These are phyloP conservation scores for Hemileccinum rubropunctum DNA, from an alignment of 768 basidiomycete species.

Conservation along the genomic window DNA sequence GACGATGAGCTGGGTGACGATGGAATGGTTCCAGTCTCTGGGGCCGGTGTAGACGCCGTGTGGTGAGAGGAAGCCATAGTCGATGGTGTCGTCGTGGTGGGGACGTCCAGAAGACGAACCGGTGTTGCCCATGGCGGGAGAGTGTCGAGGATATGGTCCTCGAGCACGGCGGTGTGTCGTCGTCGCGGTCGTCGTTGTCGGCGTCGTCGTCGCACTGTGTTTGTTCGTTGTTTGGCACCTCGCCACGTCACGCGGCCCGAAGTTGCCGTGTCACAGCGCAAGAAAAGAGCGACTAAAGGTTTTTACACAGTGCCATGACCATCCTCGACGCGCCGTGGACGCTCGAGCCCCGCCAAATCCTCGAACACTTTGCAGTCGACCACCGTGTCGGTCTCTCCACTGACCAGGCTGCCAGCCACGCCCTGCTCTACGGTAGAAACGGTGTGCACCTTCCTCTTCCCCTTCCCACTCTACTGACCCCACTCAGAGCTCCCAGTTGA, in stretches of 20 bases:
- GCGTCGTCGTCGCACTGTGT: constrained; percentile 9
- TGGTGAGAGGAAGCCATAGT: constrained; percentile 76
- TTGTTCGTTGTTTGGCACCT: constrained; percentile 25
- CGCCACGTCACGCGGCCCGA: constrained; percentile 14
- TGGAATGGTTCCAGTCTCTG: constrained; percentile 85
- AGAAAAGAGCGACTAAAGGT: background rate
- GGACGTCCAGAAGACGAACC: constrained; percentile 70
- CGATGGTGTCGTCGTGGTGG: constrained; percentile 80
- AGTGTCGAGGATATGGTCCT: constrained; percentile 2
- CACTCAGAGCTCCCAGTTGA: constrained; percentile 86
- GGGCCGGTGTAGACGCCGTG: constrained; percentile 84
- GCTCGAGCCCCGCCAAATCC: constrained; percentile 59
- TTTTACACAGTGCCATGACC: constrained; percentile 7
- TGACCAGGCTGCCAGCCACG: constrained; percentile 69
- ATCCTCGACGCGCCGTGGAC: constrained; percentile 81
- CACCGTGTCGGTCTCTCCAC: constrained; percentile 57
- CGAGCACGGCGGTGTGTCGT: constrained; percentile 7
- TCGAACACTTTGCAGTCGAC: constrained; percentile 73
- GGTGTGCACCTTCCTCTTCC: constrained; percentile 40
- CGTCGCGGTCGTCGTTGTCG: constrained; percentile 1
- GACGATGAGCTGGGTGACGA: constrained; percentile 85
- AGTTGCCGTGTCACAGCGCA: background rate
- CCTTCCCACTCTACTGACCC: background rate
- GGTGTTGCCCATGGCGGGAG: constrained; percentile 72
- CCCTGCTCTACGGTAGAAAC: constrained; percentile 82